Evolutionary conservation across 2,329 filamentous ascomycete species (phyloP).

Genomic region (Parastagonospora avenae): DNA sequence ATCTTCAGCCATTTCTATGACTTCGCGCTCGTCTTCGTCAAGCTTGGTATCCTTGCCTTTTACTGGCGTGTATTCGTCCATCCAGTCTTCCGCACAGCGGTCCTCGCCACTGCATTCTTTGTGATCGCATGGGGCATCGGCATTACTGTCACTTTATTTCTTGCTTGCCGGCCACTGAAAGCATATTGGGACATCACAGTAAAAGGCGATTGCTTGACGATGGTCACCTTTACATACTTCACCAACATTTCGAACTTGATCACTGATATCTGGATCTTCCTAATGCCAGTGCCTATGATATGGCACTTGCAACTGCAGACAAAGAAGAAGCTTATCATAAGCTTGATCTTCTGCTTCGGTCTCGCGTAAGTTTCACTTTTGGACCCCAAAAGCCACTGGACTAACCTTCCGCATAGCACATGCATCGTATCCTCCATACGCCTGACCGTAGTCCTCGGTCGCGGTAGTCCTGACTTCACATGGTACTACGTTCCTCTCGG

Average conservation of each 20-base stretch:
- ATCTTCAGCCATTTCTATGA: slow-evolving; percentile 45
- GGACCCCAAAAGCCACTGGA: background rate
- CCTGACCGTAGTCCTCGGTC: slow-evolving; percentile 38
- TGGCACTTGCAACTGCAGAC: slow-evolving; percentile 40
- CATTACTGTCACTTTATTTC: slow-evolving; percentile 35
- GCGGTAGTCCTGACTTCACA: slow-evolving; percentile 37
- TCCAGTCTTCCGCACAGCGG: slow-evolving; percentile 33
- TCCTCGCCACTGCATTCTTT: slow-evolving; percentile 36
- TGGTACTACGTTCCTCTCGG: slow-evolving; percentile 43
- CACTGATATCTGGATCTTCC: slow-evolving; percentile 42
- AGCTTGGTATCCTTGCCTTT: slow-evolving; percentile 41
- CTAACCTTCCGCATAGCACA: slow-evolving; percentile 21
- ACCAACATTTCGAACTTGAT: slow-evolving; percentile 43
- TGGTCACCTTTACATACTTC: slow-evolving; percentile 40
- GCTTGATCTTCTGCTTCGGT: slow-evolving; percentile 40
- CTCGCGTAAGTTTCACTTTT: slow-evolving; percentile 31
- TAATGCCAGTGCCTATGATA: slow-evolving; percentile 42
- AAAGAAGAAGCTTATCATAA: slow-evolving; percentile 40
- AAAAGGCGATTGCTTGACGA: slow-evolving; percentile 31
- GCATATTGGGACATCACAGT: slow-evolving; percentile 39
- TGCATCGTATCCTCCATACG: slow-evolving; percentile 39
- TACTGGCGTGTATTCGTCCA: slow-evolving; percentile 41
- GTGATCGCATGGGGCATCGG: slow-evolving; percentile 39
- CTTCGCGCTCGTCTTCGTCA: slow-evolving; percentile 36
- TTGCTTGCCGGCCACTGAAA: slow-evolving; percentile 36